phyloP scores from a whole-genome alignment of 176 grass and related monocot genomes.

The Hordeum marinum region DNA sequence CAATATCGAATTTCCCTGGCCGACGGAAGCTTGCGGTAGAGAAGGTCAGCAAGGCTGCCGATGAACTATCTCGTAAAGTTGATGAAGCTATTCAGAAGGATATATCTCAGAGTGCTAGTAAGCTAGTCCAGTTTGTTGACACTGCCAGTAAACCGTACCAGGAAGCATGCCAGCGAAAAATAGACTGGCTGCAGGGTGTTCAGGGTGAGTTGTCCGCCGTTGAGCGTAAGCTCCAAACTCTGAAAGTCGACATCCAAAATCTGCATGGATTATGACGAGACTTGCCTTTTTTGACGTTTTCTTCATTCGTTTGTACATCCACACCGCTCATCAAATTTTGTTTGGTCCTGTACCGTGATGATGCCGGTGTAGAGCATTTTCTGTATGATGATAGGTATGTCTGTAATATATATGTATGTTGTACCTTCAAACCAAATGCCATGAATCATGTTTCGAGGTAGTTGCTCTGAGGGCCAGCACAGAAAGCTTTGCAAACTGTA shows the following conservation, averaged over 20 bases:
- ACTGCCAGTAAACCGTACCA: slow-evolving; percentile 63
- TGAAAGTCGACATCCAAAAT: slow-evolving; percentile 90
- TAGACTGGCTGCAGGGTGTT: slow-evolving; percentile 55
- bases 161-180: slow-evolving; percentile 58
- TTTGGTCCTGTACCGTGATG: neutral
- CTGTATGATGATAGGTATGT: neutral
- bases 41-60: slow-evolving; percentile 66
- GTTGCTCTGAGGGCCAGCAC: neutral
- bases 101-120: slow-evolving; percentile 42
- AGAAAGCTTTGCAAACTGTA: neutral
- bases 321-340: slow-evolving; percentile 24
- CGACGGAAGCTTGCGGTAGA: slow-evolving; percentile 51
- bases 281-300: neutral
- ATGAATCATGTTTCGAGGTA: neutral
- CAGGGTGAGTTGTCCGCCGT: slow-evolving; percentile 51
- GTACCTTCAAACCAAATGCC: slow-evolving; percentile 13
- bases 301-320: slow-evolving; percentile 1
- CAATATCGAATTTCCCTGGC: slow-evolving; percentile 80
- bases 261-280: slow-evolving; percentile 40
- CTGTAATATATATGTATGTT: neutral
- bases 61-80: slow-evolving; percentile 55
- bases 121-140: slow-evolving; percentile 65
- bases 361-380: neutral
- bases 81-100: slow-evolving; percentile 82
- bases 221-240: slow-evolving; percentile 65